phyloP scores from a whole-genome alignment of 768 basidiomycete genomes.

The Kondoa subrosea region DNA sequence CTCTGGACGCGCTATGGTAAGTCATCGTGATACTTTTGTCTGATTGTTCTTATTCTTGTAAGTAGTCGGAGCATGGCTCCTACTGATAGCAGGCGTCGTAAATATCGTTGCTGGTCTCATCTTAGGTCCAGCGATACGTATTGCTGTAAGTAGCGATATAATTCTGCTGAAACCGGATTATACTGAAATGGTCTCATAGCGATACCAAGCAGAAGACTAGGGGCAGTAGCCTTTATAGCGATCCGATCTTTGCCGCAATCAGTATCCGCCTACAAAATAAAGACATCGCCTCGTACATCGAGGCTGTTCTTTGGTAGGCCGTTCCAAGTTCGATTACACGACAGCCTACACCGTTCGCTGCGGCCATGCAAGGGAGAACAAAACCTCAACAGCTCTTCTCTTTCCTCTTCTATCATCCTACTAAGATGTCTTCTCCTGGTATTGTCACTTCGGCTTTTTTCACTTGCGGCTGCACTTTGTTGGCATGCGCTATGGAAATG shows the following conservation, averaged over 20 bases:
- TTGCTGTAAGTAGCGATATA: background rate
- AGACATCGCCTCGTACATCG: background rate
- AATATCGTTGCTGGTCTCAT: background rate
- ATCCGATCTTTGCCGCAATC: background rate
- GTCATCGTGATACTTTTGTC: background rate
- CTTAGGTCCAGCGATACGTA: background rate
- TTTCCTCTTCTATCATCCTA: background rate
- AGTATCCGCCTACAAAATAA: background rate
- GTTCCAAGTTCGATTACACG: background rate
- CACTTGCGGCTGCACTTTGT: background rate
- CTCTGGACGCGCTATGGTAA: background rate
- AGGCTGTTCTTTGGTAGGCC: too few species aligned
- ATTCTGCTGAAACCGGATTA: background rate
- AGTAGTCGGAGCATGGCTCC: background rate
- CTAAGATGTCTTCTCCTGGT: background rate
- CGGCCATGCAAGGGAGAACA: background rate
- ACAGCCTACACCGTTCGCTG: background rate
- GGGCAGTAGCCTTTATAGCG: background rate
- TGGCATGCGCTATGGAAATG: constrained; percentile 2
- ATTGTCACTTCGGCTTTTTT: background rate
- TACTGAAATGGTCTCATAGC: background rate
- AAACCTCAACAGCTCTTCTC: too few species aligned
- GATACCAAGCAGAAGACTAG: background rate
- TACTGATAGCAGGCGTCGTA: background rate
- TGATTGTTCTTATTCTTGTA: background rate